These are phyloP conservation scores for Corchorus olitorius DNA, from an alignment of 345 rosid species.

Conservation along the genomic window DNA sequence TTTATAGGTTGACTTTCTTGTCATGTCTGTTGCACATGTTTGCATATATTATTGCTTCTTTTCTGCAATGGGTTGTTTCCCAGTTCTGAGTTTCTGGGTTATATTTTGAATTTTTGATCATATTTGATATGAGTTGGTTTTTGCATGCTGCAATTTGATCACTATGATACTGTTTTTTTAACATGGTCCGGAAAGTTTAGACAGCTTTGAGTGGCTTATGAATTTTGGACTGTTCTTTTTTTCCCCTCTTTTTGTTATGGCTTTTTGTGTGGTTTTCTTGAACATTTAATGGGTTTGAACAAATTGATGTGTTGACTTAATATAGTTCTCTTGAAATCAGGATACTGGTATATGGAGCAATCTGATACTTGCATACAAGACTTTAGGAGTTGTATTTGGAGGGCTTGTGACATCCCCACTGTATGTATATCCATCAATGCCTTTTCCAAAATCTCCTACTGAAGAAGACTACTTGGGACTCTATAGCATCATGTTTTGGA, in stretches of 20 bases:
- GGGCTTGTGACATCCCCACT: conserved; percentile 75
- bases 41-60: background rate
- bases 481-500: conserved; percentile 69
- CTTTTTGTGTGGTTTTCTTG: background rate
- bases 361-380: conserved; percentile 52
- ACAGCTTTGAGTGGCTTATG: background rate
- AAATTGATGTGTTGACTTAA: background rate
- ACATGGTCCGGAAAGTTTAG: background rate
- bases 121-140: background rate
- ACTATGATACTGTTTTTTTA: background rate
- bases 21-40: background rate
- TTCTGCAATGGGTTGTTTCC: background rate
- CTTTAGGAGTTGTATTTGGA: conserved; percentile 73
- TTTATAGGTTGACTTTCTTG: background rate
- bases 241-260: background rate
- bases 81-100: background rate
- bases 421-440: conserved; percentile 71
- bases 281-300: background rate
- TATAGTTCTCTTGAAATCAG: conserved; percentile 22
- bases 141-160: background rate
- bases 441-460: conserved; percentile 47
- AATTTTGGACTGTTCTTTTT: background rate
- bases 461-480: conserved; percentile 68
- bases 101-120: background rate
- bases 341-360: conserved; percentile 36